Evolutionary conservation across 345 rosid species (phyloP), one percentile per base, ranked within the genome.

Genomic region (Acer saccharum): DNA sequence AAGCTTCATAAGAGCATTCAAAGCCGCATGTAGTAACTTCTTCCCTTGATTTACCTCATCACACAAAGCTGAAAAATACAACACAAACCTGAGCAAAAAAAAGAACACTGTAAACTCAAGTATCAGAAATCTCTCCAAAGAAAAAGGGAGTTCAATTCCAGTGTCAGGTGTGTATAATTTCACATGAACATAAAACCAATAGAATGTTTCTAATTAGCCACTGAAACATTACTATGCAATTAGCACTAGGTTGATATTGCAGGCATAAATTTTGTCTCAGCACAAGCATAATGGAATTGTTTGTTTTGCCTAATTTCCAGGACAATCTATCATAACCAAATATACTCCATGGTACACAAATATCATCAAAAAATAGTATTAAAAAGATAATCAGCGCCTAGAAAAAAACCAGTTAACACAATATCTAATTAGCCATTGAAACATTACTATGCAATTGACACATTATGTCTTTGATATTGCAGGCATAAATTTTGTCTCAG

Each of bases 61-160:
- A 79, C 99, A 93, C 75, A 86, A 78, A 57, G 95, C 86, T 73
- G 98, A 93, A 71, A 95, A 84, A 83, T 95, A 92, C 60, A 93
- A 73, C 48, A 95, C 86, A 85, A 90, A 90, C 98, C 99, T 93
- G 92, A 81, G 74, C 79, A 76, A 70, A 21, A 41, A 83, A 55
- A 77, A 77, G 27, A 60, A 60, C 50, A 2, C 12, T 46, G 50
- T 43, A 43, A 43, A 8, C 10, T 43, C 46, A 43, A 43, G 46
- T 43, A 43, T 43, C 46, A 43, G 46, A 43, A 7, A 43, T 43
- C 10, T 43, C 46, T 43, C 46, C 46, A 43, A 43, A 43, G 10
- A 8, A 7, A 43, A 43, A 8, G 46, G 46, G 46, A 43, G 10
- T 43, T 43, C 46, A 43, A 43, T 43, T 43, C 46, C 39, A 35